Base-by-base conservation (phyloP, 306 rosid species). In the Betula pendula region DNA sequence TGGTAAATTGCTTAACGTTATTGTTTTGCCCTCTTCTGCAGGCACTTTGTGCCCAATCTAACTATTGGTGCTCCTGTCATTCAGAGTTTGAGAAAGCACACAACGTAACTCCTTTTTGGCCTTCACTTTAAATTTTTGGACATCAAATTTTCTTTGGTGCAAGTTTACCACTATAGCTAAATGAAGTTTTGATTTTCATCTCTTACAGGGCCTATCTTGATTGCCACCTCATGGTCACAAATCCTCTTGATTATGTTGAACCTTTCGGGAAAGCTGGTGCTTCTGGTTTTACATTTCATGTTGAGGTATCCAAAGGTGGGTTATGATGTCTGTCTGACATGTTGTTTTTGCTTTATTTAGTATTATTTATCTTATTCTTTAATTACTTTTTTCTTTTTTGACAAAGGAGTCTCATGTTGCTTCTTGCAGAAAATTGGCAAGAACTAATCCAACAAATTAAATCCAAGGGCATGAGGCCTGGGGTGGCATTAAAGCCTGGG, bases 161-260 rank as follows among this genome's bases (percentile, higher is more conserved):
- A 68, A 52, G 71, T 81, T 47, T 69, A 51, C 31, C 68, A 14
- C 44, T 14, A 10, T 40, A n/a, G 74, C 75, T 67, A 58, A 75
- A 75, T 71, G 66, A 75, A 40, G 70, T 29, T n/a, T 55, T 20
- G 44, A 10, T 75, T 56, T 24, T 60, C 31, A 58, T 71, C 45
- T 71, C 44, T 55, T 72, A 59, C 87, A 96, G 99, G 81, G 97
- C 96, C 31, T 96, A 96, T 89, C 84, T 96, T 74, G 99, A 96
- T 80, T 96, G 98, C 73, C 99, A 96, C 81, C 96, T 96, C 72
- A 93, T 93, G 98, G 98, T 93, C 63, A 91, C 98, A 17, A 93
- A 93, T 82, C 98, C 98, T 63, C 83, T 91, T 75, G 97, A 91
- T 87, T 93, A 91, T 76, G 89, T 92, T 79, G 97, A 96, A 72